phyloP scores from a whole-genome alignment of 2,329 filamentous ascomycete genomes.

The Aureobasidium sp. region DNA sequence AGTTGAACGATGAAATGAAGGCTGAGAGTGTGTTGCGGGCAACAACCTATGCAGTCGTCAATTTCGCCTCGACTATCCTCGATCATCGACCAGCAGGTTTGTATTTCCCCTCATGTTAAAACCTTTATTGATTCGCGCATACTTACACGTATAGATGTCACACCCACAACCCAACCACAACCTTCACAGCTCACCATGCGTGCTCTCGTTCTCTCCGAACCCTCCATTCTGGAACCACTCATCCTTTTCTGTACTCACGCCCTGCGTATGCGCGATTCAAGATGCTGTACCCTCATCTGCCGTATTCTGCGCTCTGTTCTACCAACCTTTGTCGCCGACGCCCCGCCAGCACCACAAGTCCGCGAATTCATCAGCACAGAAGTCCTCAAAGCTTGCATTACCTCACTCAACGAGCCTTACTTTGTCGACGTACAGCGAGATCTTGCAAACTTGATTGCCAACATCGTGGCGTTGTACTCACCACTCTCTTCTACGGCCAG shows the following conservation, averaged over 20 bases:
- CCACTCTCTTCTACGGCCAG: constrained; percentile 62
- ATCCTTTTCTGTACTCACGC: constrained; percentile 88
- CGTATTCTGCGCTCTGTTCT: constrained; percentile 81
- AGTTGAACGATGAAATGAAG: constrained; percentile 92
- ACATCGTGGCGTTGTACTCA: constrained; percentile 72
- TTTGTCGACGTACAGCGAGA: constrained; percentile 96
- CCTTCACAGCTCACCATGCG: constrained; percentile 54
- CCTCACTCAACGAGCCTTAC: constrained; percentile 86
- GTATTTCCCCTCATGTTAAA: background rate
- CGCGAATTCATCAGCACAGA: constrained; percentile 85
- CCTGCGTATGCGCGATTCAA: constrained; percentile 80
- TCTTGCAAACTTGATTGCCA: constrained; percentile 77
- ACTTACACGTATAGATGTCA: background rate
- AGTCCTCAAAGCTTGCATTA: constrained; percentile 83
- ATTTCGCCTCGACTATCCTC: constrained; percentile 83
- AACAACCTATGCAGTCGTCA: constrained; percentile 83
- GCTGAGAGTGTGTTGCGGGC: constrained; percentile 90
- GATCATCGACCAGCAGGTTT: constrained; percentile 40
- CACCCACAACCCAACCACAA: constrained; percentile 18
- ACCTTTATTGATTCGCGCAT: background rate
- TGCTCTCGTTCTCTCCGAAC: constrained; percentile 73
- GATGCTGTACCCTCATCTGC: constrained; percentile 79
- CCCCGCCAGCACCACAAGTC: constrained; percentile 52
- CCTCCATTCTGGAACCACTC: constrained; percentile 75
- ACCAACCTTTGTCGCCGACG: constrained; percentile 58